These are phyloP conservation scores for Adiantum capillusveneris DNA, from an alignment of 75 land plant species.

Conservation along the genomic window DNA sequence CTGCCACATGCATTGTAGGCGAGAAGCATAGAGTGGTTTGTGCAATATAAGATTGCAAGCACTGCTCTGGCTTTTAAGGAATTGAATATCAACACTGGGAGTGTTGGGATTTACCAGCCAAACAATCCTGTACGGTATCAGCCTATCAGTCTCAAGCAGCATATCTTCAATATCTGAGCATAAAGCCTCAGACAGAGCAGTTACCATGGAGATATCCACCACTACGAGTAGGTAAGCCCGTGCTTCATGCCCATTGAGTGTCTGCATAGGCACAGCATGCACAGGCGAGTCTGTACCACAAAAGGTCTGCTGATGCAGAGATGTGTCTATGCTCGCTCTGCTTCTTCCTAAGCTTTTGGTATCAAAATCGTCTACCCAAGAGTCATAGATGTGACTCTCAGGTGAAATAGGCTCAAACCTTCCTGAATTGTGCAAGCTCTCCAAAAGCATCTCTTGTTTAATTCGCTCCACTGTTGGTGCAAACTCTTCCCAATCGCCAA, in stretches of 20 bases:
- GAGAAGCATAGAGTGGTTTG: constrained; percentile 62
- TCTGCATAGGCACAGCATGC: no score
- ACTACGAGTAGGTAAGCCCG: constrained; percentile 20
- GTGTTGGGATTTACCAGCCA: constrained; percentile 42
- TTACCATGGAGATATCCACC: constrained; percentile 33
- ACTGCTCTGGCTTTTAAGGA: constrained; percentile 12
- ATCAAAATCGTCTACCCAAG: constrained; percentile 9
- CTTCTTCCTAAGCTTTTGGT: no score
- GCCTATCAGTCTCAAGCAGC: not conserved
- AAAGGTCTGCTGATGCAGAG: not conserved
- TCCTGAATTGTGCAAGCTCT: constrained; percentile 11
- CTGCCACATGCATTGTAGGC: constrained; percentile 26
- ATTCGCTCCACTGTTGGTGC: constrained; percentile 17
- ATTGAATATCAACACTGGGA: constrained; percentile 7
- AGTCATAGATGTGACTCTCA: constrained; percentile 7
- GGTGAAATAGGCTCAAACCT: constrained; percentile 6
- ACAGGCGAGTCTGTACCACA: constrained; percentile 2
- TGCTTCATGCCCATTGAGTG: not conserved
- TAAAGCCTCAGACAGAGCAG: constrained; percentile 1
- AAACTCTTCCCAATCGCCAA: constrained; percentile 24
- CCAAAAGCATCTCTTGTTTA: constrained; percentile 13
- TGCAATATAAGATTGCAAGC: constrained; percentile 34
- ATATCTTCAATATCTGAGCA: constrained; percentile 19
- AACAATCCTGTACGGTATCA: constrained; percentile 24
- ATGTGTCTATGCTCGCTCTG: not conserved